Evolutionary conservation across 192 early-diverging fungal genomes (phyloP).

Genomic region (Phlyctochytrium planicorne): DNA sequence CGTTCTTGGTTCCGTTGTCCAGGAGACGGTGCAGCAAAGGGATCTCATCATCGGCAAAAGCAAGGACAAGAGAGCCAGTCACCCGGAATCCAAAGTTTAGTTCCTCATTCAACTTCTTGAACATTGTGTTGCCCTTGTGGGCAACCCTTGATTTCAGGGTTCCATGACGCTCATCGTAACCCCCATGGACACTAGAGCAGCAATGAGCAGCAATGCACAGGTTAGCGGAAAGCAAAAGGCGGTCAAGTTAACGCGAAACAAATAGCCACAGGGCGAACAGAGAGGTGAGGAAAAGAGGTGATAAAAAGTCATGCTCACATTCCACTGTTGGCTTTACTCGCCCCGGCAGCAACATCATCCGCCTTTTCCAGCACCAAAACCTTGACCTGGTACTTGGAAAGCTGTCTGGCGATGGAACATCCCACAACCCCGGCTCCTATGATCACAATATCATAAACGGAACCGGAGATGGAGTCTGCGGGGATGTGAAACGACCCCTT

Average conservation of each 20-base stretch:
- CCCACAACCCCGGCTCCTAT: constrained; percentile 50
- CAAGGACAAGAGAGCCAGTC: constrained; percentile 42
- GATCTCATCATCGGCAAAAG: constrained; percentile 31
- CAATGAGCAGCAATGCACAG: too few relatives aligned
- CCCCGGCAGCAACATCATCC: constrained; percentile 42
- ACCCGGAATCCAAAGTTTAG: constrained; percentile 49
- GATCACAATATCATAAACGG: constrained; percentile 35
- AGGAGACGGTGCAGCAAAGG: constrained; percentile 26
- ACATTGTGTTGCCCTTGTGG: constrained; percentile 37
- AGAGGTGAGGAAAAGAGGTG: too few relatives aligned
- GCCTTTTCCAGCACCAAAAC: constrained; percentile 41
- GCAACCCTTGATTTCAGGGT: constrained; percentile 39
- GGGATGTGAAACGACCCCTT: too few relatives aligned
- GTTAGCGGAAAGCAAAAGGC: too few relatives aligned
- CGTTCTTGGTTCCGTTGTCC: constrained; percentile 46
- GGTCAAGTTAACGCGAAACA: too few relatives aligned
- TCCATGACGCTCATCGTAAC: constrained; percentile 47
- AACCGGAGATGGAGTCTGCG: neutral
- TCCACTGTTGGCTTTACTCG: constrained; percentile 38
- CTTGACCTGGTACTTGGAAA: constrained; percentile 31
- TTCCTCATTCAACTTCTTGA: constrained; percentile 33
- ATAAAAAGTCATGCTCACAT: too few relatives aligned
- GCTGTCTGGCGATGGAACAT: constrained; percentile 41
- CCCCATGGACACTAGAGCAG: constrained; percentile 46
- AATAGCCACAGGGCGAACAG: too few relatives aligned